Evolutionary conservation across 2,329 filamentous ascomycete genomes (phyloP).

Genomic region (Neospermospora avenae): DNA sequence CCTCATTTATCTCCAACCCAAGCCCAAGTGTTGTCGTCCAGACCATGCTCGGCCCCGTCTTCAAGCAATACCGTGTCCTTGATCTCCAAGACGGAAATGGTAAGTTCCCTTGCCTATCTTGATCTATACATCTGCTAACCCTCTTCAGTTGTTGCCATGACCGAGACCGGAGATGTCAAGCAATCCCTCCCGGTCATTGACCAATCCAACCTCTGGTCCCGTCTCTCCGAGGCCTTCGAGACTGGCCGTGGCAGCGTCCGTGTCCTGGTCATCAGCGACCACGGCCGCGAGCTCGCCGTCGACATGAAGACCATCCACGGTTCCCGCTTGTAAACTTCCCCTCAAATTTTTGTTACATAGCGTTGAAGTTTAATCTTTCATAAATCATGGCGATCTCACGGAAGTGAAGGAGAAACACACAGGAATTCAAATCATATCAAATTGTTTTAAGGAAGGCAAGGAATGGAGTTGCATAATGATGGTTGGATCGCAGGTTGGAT

Average conservation of each 20-base stretch:
- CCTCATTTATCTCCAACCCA: constrained; percentile 94
- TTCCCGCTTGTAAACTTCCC: constrained; percentile 51
- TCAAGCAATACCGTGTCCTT: constrained; percentile 99
- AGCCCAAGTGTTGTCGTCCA: constrained; percentile 95
- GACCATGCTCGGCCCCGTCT: constrained; percentile 98
- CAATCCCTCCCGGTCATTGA: constrained; percentile 89
- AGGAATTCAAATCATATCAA: constrained; percentile 6
- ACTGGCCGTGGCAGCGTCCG: constrained; percentile 91
- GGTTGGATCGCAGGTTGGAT: constrained; percentile 5
- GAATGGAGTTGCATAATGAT: constrained; percentile 25
- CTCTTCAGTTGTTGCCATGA: constrained; percentile 82
- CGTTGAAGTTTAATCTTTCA: constrained; percentile 19
- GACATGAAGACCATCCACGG: constrained; percentile 98
- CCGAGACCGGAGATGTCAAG: constrained; percentile 96
- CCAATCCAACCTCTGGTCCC: constrained; percentile 83
- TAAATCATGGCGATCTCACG: constrained; percentile 11
- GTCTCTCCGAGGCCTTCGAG: constrained; percentile 80
- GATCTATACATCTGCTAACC: constrained; percentile 14
- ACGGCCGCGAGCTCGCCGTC: constrained; percentile 89
- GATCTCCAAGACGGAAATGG: constrained; percentile 83
- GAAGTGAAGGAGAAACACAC: constrained; percentile 2
- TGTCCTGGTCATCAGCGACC: constrained; percentile 92
- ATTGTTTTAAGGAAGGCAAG: constrained; percentile 10
- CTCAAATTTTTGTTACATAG: constrained; percentile 14
- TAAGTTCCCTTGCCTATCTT: constrained; percentile 32